Evolutionary conservation across 768 basidiomycete genomes (phyloP).

Genomic region (Naematelia encephala): DNA sequence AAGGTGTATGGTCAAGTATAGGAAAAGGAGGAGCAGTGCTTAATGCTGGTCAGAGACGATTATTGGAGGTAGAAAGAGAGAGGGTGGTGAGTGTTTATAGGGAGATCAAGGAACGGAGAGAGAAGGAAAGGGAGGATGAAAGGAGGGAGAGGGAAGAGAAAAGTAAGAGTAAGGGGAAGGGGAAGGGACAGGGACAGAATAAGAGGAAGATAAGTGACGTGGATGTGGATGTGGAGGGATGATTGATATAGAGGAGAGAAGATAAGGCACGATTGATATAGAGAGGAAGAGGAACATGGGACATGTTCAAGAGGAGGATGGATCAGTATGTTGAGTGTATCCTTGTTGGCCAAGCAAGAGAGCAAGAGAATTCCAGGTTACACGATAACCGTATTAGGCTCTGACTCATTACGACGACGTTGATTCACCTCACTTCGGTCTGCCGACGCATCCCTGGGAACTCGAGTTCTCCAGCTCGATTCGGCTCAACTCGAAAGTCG

Average conservation of each 20-base stretch:
- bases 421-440: too few species aligned
- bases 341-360: too few species aligned
- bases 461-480: too few species aligned
- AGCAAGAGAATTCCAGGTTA: too few species aligned
- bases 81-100: conserved; percentile 46
- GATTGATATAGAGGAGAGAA: background rate
- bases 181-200: background rate
- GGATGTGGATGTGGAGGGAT: too few species aligned
- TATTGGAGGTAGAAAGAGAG: conserved; percentile 48
- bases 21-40: conserved; percentile 28
- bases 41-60: conserved; percentile 40
- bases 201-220: background rate
- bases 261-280: background rate
- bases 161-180: background rate
- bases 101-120: conserved; percentile 46
- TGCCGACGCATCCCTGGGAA: too few species aligned
- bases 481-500: too few species aligned
- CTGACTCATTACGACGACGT: too few species aligned
- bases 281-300: too few species aligned
- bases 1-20: conserved; percentile 2
- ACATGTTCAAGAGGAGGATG: too few species aligned
- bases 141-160: background rate
- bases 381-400: too few species aligned
- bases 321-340: too few species aligned
- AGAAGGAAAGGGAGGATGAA: conserved; percentile 22